Conservation (phyloP, 257 asterid species). For the Buddleja alternifolia region DNA sequence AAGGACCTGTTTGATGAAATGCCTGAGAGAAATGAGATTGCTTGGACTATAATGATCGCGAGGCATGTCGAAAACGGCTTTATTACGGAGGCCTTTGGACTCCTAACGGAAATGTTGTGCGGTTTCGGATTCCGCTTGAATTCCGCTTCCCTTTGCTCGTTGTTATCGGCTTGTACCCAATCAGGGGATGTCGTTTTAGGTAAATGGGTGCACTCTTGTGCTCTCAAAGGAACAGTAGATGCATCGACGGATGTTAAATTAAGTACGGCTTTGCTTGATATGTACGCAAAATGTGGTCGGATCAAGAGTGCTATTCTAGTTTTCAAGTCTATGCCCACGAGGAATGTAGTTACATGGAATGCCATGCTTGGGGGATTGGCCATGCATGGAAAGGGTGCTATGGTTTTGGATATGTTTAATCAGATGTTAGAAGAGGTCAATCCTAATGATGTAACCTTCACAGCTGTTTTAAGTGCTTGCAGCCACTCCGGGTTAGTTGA, state of each 20-base stretch:
- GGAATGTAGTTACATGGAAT: constrained; percentile 69
- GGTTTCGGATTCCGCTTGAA: constrained; percentile 43
- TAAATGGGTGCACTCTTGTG: constrained; percentile 64
- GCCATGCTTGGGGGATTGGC: constrained; percentile 80
- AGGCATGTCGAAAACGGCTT: constrained; percentile 63
- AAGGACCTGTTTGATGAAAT: constrained; percentile 62
- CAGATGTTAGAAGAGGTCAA: constrained; percentile 60
- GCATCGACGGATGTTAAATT: constrained; percentile 53
- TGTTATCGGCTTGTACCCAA: constrained; percentile 67
- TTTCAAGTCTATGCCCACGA: constrained; percentile 45
- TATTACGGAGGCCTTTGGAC: constrained; percentile 49
- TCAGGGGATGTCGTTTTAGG: constrained; percentile 66
- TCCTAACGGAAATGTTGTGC: constrained; percentile 59
- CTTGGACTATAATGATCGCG: constrained; percentile 67
- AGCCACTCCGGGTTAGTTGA: constrained; percentile 86
- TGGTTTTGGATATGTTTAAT: constrained; percentile 52
- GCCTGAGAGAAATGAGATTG: constrained; percentile 71
- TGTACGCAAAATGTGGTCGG: constrained; percentile 89
- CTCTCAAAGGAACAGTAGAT: constrained; percentile 44
- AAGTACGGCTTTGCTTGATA: constrained; percentile 70
- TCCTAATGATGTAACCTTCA: constrained; percentile 74
- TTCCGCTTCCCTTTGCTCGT: constrained; percentile 54
- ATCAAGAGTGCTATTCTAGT: constrained; percentile 52
- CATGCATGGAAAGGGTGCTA: constrained; percentile 76
- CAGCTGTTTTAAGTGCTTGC: constrained; percentile 75